A percentile compares a stretch with the other conserved stretches of the same genome.
Conservation (phyloP, 2,329 filamentous ascomycete genomes). For the Helotiales sp. region DNA sequence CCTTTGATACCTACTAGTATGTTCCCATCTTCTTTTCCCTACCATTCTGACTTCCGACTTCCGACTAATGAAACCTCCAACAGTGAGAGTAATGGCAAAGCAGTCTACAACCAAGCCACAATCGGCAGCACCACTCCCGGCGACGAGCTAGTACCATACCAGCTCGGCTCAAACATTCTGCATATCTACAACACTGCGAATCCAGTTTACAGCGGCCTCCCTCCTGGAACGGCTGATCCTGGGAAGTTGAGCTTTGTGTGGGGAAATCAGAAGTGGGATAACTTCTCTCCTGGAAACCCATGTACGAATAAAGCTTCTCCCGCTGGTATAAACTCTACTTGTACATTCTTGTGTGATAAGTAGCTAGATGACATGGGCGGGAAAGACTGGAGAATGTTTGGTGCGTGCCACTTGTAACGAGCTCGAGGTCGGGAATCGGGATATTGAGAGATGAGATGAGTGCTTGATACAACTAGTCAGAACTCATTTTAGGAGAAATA, state of each 20-base stretch:
- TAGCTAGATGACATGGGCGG: neutral
- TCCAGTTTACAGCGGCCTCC: neutral
- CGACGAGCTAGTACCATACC: constrained; percentile 9
- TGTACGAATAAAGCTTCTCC: neutral
- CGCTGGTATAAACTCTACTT: neutral
- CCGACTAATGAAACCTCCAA: neutral
- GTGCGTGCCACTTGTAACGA: no score
- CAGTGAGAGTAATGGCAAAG: constrained; percentile 1
- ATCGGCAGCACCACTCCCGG: constrained; percentile 10
- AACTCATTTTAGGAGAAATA: no score
- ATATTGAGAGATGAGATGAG: no score
- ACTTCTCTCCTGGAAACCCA: neutral
- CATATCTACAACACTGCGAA: constrained; percentile 16
- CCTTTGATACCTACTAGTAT: constrained; percentile 11
- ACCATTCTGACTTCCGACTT: neutral
- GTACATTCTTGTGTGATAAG: neutral
- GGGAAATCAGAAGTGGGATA: neutral
- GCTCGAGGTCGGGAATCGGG: no score
- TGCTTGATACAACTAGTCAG: no score
- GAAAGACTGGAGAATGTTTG: no score
- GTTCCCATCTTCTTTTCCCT: neutral
- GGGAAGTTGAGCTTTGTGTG: constrained; percentile 8
- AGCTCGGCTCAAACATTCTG: constrained; percentile 14
- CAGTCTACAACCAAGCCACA: neutral
- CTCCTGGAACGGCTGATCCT: neutral